Conservation (phyloP, 768 basidiomycete species). For the Arthromyces matolae region DNA sequence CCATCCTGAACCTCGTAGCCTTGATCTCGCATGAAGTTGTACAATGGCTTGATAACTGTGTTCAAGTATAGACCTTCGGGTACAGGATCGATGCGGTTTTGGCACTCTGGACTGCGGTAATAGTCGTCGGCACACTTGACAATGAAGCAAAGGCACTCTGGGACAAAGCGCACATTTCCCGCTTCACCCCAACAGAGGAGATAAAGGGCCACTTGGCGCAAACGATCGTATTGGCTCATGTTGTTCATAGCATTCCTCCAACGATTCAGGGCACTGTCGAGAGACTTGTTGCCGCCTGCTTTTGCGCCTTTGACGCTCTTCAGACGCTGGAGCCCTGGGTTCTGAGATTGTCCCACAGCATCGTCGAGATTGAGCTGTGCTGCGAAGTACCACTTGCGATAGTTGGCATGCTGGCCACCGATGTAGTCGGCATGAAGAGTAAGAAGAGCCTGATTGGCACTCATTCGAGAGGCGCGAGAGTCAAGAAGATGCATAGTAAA, state of each 20-base stretch:
- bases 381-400: conserved; percentile 99
- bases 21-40: conserved; percentile 94
- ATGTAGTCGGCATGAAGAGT: conserved; percentile 99
- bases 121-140: conserved; percentile 99
- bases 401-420: conserved; percentile 97
- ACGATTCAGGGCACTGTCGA: conserved; percentile 89
- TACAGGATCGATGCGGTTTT: conserved; percentile 88
- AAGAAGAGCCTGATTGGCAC: conserved; percentile 90
- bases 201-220: conserved; percentile 94
- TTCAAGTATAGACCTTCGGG: conserved; percentile 93
- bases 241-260: conserved; percentile 99
- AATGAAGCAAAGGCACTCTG: conserved; percentile 97
- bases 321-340: conserved; percentile 87
- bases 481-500: conserved; percentile 98
- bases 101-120: conserved; percentile 96
- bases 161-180: conserved; percentile 94
- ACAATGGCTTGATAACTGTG: conserved; percentile 89
- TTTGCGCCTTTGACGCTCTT: conserved; percentile 71
- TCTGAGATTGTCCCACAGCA: conserved; percentile 92
- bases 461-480: conserved; percentile 97
- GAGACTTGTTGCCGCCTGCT: conserved; percentile 62
- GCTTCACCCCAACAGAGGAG: conserved; percentile 98
- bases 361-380: conserved; percentile 99
- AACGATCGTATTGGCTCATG: conserved; percentile 98
- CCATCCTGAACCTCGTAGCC: conserved; percentile 95